A percentile compares a stretch with the other conserved stretches of the same genome.
phyloP scores from a whole-genome alignment of 2,329 filamentous ascomycete genomes.

The Sclerotiophoma versabilis region DNA sequence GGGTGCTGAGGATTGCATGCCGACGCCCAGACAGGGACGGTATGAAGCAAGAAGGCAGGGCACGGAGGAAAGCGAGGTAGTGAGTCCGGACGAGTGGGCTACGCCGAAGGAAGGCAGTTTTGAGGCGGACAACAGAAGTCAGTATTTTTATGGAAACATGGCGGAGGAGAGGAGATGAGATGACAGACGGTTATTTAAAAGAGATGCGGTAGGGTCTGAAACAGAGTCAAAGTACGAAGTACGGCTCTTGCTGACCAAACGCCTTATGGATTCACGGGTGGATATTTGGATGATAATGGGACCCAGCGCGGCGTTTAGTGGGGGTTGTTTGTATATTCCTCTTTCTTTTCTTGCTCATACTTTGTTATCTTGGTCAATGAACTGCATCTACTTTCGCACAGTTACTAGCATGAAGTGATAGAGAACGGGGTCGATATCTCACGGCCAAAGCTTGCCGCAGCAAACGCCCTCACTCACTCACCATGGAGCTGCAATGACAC shows the following conservation, averaged over 20 bases:
- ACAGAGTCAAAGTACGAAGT: constrained; percentile 13
- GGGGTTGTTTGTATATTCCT: background rate
- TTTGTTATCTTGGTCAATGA: background rate
- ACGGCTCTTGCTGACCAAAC: background rate
- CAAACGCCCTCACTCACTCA: background rate
- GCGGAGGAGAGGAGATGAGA: background rate
- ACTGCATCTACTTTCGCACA: background rate
- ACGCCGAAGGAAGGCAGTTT: constrained; percentile 48
- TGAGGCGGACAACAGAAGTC: constrained; percentile 14
- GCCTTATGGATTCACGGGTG: background rate
- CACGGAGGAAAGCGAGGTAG: constrained; percentile 24
- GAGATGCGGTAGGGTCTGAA: no score
- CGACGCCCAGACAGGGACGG: constrained; percentile 35
- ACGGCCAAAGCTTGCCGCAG: background rate
- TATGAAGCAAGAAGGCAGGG: constrained; percentile 7
- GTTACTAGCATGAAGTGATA: background rate
- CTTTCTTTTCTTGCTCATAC: constrained; percentile 1
- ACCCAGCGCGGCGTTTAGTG: constrained; percentile 11
- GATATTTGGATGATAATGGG: background rate
- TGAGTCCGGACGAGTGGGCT: constrained; percentile 44
- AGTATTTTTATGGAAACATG: constrained; percentile 29
- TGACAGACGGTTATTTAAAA: no score
- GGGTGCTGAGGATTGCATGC: constrained; percentile 28
- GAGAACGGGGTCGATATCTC: background rate
- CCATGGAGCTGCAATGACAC: background rate